Evolutionary conservation across 345 rosid genomes (phyloP).

Genomic region (Nasturtium officinale): DNA sequence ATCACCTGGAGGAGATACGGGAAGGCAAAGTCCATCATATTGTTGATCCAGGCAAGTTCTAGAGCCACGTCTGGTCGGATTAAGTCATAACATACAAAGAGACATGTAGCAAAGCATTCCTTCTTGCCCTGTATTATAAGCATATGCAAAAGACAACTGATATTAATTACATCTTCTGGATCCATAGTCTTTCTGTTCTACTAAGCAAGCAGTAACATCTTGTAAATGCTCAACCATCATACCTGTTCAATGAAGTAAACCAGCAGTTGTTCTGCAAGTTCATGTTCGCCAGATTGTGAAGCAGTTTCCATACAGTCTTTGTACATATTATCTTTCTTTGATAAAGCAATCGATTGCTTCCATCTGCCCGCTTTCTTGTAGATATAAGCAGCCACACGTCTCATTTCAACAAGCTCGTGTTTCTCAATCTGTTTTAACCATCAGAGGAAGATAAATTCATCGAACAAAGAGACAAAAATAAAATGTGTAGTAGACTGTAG

Average conservation of each 20-base stretch:
- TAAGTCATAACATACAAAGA: conserved; percentile 91
- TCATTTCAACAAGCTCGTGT: conserved; percentile 98
- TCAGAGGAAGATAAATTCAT: conserved; percentile 20
- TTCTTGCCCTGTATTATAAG: conserved; percentile 68
- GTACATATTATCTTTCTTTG: conserved; percentile 89
- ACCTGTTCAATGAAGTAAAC: conserved; percentile 97
- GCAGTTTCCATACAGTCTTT: conserved; percentile 99
- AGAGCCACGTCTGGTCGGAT: conserved; percentile 80
- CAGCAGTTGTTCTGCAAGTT: conserved; percentile 93
- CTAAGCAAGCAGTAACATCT: not conserved
- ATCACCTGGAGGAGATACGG: conserved; percentile 89
- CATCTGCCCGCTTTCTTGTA: conserved; percentile 98
- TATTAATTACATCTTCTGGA: conserved; percentile 12
- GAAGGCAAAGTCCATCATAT: conserved; percentile 84
- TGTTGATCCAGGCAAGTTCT: conserved; percentile 91
- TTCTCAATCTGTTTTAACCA: conserved; percentile 76
- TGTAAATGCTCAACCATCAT: not conserved
- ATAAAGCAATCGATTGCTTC: conserved; percentile 97
- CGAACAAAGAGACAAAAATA: not conserved
- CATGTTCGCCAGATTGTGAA: conserved; percentile 96
- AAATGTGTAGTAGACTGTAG: conserved; percentile 2
- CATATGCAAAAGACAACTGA: conserved; percentile 6
- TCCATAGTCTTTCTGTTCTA: not conserved
- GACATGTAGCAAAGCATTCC: conserved; percentile 93
- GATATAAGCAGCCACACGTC: conserved; percentile 99